Conservation (phyloP, 2,329 filamentous ascomycete genomes). For the Talaromyces rugulosus region DNA sequence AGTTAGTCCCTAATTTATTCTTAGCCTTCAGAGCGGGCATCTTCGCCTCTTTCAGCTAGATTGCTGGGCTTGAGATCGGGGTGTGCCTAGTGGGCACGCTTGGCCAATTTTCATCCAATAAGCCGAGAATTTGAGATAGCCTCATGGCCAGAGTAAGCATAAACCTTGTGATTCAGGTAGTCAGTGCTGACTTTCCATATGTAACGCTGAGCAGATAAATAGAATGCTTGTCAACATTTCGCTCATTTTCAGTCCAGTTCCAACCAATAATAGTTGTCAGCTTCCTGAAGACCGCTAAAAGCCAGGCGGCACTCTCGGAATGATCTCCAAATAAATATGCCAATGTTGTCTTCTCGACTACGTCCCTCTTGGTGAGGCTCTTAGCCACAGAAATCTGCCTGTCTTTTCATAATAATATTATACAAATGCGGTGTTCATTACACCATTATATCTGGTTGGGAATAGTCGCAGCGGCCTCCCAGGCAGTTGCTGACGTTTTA, state of each 20-base stretch:
- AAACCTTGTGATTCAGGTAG: neutral
- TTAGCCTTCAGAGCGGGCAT: too few species aligned
- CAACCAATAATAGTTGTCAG: neutral
- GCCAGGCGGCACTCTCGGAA: neutral
- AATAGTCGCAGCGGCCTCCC: neutral
- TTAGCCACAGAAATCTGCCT: neutral
- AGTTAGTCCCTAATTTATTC: too few species aligned
- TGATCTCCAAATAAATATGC: neutral
- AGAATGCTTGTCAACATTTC: too few species aligned
- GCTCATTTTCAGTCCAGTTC: too few species aligned
- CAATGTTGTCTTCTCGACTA: neutral
- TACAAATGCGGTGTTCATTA: neutral
- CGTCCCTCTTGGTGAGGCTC: neutral
- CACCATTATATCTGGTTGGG: neutral
- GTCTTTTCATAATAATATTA: neutral
- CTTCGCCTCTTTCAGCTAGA: too few species aligned
- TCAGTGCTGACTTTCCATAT: neutral
- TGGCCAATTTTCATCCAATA: too few species aligned
- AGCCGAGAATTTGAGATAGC: too few species aligned
- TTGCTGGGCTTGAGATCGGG: too few species aligned
- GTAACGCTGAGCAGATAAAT: neutral
- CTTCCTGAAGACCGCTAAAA: neutral
- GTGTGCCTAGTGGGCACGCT: too few species aligned
- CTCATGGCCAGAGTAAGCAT: too few species aligned
- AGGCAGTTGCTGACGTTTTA: neutral